phyloP scores from a whole-genome alignment of 148 eudicot species.

The Spergularia bocconei region DNA sequence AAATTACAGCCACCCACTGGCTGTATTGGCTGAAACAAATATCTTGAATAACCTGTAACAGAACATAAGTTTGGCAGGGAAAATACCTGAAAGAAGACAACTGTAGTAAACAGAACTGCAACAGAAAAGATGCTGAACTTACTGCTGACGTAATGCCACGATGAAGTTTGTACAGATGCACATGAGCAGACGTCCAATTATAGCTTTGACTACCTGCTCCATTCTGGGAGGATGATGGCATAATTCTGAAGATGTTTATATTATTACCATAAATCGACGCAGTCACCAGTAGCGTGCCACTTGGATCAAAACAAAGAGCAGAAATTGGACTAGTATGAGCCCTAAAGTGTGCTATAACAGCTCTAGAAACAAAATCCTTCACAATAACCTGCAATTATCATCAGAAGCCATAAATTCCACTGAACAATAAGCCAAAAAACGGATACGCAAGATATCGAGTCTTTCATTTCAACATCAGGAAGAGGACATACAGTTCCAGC shows the following conservation, averaged over 20 bases:
- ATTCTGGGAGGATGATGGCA: slow-evolving; percentile 60
- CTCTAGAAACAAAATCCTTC: slow-evolving; percentile 78
- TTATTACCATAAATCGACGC: slow-evolving; percentile 93
- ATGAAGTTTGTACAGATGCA: slow-evolving; percentile 89
- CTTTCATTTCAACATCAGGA: background rate
- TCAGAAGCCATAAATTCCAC: slow-evolving; percentile 14
- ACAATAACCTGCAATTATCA: slow-evolving; percentile 67
- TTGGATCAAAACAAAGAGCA: slow-evolving; percentile 94
- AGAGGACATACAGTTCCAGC: slow-evolving; percentile 71
- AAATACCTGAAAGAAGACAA: background rate
- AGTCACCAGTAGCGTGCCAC: slow-evolving; percentile 94
- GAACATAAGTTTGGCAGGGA: background rate
- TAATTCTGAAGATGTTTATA: slow-evolving; percentile 80
- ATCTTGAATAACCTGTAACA: slow-evolving; percentile 85
- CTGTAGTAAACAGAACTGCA: background rate
- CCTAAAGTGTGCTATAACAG: slow-evolving; percentile 83
- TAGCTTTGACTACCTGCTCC: slow-evolving; percentile 59
- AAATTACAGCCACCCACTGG: slow-evolving; percentile 92
- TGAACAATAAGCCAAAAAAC: slow-evolving; percentile 4
- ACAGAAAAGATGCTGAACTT: slow-evolving; percentile 27
- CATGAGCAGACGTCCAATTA: slow-evolving; percentile 77
- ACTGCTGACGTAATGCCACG: slow-evolving; percentile 96
- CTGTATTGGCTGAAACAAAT: slow-evolving; percentile 93
- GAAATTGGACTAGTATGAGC: slow-evolving; percentile 96
- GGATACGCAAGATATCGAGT: background rate